phyloP scores from a whole-genome alignment of 768 basidiomycete species.

The Collybiopsis confluens region DNA sequence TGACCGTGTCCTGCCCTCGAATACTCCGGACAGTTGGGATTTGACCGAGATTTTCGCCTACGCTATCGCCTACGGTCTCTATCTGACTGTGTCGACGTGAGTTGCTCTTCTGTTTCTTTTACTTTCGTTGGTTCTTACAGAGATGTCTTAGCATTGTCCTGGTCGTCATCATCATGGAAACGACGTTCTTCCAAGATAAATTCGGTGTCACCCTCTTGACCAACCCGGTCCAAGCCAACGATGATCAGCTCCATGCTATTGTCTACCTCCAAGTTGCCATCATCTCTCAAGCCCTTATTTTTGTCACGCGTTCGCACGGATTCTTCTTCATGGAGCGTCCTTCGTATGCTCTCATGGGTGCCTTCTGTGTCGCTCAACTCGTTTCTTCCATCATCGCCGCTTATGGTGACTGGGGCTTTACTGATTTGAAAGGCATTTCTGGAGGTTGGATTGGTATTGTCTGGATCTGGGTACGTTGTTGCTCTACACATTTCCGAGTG shows the following conservation, averaged over 20 bases:
- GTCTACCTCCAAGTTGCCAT: conserved; percentile 97
- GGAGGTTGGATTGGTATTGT: conserved; percentile 97
- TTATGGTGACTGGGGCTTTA: conserved; percentile 94
- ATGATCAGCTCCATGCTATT: conserved; percentile 79
- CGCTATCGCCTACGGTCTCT: conserved; percentile 93
- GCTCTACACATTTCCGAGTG: background rate
- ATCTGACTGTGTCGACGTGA: conserved; percentile 88
- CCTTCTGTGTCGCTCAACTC: conserved; percentile 92
- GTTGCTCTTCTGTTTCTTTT: conserved; percentile 24
- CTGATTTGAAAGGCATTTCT: conserved; percentile 70
- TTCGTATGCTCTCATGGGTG: conserved; percentile 80
- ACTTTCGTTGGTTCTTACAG: conserved; percentile 1
- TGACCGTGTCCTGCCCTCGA: conserved; percentile 92
- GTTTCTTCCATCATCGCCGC: conserved; percentile 94
- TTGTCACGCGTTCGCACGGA: conserved; percentile 89
- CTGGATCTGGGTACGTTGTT: conserved; percentile 83
- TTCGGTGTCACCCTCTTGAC: conserved; percentile 65
- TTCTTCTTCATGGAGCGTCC: conserved; percentile 98
- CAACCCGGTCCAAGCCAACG: conserved; percentile 46
- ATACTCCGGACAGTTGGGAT: conserved; percentile 94
- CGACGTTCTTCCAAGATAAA: conserved; percentile 83
- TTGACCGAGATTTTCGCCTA: conserved; percentile 93
- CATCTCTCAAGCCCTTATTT: conserved; percentile 97
- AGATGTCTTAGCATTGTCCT: conserved; percentile 54
- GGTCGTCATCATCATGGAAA: conserved; percentile 80